Base-by-base conservation (phyloP, 2,329 filamentous ascomycete genomes). In the Leptographium wingfieldii region DNA sequence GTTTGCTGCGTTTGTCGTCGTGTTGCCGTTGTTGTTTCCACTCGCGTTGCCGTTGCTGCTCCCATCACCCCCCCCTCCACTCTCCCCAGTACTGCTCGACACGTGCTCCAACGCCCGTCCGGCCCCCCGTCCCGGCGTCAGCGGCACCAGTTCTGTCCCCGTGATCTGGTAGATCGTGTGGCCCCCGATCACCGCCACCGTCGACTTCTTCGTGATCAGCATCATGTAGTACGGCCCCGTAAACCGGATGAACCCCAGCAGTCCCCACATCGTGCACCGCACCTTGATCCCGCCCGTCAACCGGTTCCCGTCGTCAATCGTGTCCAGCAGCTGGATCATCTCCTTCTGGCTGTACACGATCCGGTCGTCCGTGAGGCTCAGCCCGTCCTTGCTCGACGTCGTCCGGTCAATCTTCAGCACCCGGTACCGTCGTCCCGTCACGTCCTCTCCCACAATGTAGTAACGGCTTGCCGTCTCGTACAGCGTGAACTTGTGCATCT, bases 211-310 rank as follows among this genome's bases (percentile, higher is more conserved):
- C 48, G 92, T 96, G 68, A 97, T 92, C 56, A 97, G 76, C 35
- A 97, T 80, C 92, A 99, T 97, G 72, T 99, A 99, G 72, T 95
- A 96, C 3, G 90, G 85, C 2, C 92, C 91, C 0, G 94, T 99
- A 71, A 99, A 97, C 63, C 89, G 83, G 71, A 99, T 94, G 72
- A 99, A 99, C 4, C 94, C 94, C 31, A 99, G 77, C 31, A 99
- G 75, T 2, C 94, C 94, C 94, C 92, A 99, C 5, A 89, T 90
- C 61, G 85, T 95, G 71, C 89, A 95, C 62, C 89, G 90, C 60
- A 96, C 79, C 71, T 88, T 94, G 73, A 99, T 81, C 1, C 94
- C 94, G 29, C 94, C 94, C 0, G 90, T 90, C 9, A 83, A 85
- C 68, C 89, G 92, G 72, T 97, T 99, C 0, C 94, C 94, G 70